These are phyloP conservation scores for Leishmania lainsoni DNA, from an alignment of 208 protist species.

Conservation along the genomic window DNA sequence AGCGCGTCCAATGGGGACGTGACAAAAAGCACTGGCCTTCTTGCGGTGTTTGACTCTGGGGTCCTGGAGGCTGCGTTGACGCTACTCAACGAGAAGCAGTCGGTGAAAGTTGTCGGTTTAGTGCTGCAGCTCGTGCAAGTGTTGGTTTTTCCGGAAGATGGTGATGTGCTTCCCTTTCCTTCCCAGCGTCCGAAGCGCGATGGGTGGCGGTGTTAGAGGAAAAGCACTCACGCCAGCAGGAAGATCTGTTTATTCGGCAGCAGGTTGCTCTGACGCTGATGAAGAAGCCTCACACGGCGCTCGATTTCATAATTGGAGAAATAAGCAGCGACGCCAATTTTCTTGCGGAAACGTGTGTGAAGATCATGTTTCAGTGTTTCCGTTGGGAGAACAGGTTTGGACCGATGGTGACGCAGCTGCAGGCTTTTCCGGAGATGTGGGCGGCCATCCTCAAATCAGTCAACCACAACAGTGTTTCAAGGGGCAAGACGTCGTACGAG, in stretches of 20 bases:
- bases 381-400: slow-evolving; percentile 86
- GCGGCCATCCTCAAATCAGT: slow-evolving; percentile 69
- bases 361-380: slow-evolving; percentile 83
- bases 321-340: slow-evolving; percentile 45
- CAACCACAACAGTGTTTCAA: slow-evolving; percentile 42
- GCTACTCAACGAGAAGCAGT: slow-evolving; percentile 40
- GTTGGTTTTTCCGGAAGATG: slow-evolving; percentile 75
- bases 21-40: slow-evolving; percentile 19
- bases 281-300: slow-evolving; percentile 64
- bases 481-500: slow-evolving; percentile 49
- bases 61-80: slow-evolving; percentile 35
- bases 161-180: slow-evolving; percentile 77
- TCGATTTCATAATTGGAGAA: slow-evolving; percentile 70
- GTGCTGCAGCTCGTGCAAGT: slow-evolving; percentile 52
- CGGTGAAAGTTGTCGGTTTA: slow-evolving; percentile 34
- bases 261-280: slow-evolving; percentile 78
- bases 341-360: slow-evolving; percentile 63
- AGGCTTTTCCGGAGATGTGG: slow-evolving; percentile 80
- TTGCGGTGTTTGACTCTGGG: slow-evolving; percentile 30
- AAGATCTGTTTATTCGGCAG: slow-evolving; percentile 74
- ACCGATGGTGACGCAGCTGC: slow-evolving; percentile 69
- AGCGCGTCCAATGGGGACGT: slow-evolving; percentile 19
- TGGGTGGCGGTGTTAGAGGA: slow-evolving; percentile 44
- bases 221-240: slow-evolving; percentile 39
- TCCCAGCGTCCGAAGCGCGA: slow-evolving; percentile 52